Evolutionary conservation across 164 flowering plant species (phyloP).

Genomic region (Kingdonia uniflora): DNA sequence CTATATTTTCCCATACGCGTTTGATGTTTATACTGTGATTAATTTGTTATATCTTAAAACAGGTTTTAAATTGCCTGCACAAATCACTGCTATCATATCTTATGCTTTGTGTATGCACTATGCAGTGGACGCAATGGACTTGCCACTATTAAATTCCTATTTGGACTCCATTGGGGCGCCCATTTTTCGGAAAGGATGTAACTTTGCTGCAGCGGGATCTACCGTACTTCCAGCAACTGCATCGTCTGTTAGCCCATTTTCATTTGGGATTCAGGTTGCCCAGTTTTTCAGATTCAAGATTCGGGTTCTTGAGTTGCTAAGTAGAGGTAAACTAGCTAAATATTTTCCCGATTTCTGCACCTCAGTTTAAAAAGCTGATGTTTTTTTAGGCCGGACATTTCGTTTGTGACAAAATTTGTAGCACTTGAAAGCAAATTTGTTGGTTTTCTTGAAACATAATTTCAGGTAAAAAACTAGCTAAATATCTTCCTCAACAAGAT

Average conservation of each 20-base stretch:
- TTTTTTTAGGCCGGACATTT: too few species aligned
- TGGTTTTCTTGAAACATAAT: constrained; percentile 2
- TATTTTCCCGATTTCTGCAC: too few species aligned
- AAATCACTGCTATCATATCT: too few species aligned
- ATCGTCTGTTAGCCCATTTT: constrained; percentile 70
- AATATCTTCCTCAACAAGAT: constrained; percentile 52
- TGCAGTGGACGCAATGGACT: constrained; percentile 80
- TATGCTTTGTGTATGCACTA: too few species aligned
- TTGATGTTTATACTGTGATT: too few species aligned
- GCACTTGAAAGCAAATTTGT: too few species aligned
- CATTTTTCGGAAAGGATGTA: constrained; percentile 62
- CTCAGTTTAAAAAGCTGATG: too few species aligned
- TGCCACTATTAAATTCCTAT: constrained; percentile 76
- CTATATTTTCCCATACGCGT: too few species aligned
- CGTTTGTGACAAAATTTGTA: too few species aligned
- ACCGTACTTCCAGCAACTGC: constrained; percentile 71
- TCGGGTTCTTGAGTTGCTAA: constrained; percentile 48
- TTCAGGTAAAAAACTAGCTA: constrained; percentile 47
- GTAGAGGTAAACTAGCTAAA: constrained; percentile 44
- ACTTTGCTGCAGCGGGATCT: constrained; percentile 89
- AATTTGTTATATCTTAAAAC: too few species aligned
- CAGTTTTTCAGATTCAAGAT: constrained; percentile 75
- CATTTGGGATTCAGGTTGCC: constrained; percentile 72
- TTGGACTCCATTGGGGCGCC: constrained; percentile 76
- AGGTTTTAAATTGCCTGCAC: too few species aligned